A percentile compares a stretch with the other conserved stretches of the same genome.
Conservation (phyloP, 768 basidiomycete genomes). For the Lactifluus hygrophoroides region DNA sequence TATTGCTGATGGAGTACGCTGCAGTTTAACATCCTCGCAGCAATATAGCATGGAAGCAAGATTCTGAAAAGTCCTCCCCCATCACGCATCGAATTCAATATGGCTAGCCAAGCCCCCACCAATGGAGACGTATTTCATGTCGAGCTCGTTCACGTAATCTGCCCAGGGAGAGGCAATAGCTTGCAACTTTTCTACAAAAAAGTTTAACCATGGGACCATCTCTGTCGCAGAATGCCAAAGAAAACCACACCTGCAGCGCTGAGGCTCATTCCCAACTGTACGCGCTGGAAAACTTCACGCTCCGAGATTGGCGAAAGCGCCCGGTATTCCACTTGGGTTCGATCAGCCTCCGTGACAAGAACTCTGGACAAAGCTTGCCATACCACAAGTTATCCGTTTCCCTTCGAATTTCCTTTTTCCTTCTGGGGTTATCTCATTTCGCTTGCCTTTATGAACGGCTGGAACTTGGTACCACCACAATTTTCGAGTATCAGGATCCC, state of each 20-base stretch:
- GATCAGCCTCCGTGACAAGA: neutral
- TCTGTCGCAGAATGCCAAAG: neutral
- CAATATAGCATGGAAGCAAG: no score
- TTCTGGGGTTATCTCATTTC: slow-evolving; percentile 45
- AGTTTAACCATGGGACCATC: neutral
- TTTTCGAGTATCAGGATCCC: slow-evolving; percentile 48
- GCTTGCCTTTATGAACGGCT: slow-evolving; percentile 33
- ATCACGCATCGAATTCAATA: no score
- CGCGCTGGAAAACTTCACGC: slow-evolving; percentile 75
- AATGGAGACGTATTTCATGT: no score
- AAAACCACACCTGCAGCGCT: slow-evolving; percentile 55
- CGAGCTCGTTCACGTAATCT: slow-evolving; percentile 56
- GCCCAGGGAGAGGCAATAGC: slow-evolving; percentile 68
- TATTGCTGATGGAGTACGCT: no score
- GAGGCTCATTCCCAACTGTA: slow-evolving; percentile 70
- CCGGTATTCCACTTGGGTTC: slow-evolving; percentile 51
- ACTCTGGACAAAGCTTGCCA: neutral
- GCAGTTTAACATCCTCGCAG: no score
- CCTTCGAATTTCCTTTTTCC: slow-evolving; percentile 43
- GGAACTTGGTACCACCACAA: slow-evolving; percentile 54
- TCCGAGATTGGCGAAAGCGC: slow-evolving; percentile 47
- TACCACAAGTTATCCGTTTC: slow-evolving; percentile 61
- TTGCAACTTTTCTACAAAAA: slow-evolving; percentile 61
- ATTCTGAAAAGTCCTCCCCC: no score
- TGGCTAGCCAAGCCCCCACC: no score